Evolutionary conservation across 768 basidiomycete genomes (phyloP).

Genomic region (Mycena rosella): DNA sequence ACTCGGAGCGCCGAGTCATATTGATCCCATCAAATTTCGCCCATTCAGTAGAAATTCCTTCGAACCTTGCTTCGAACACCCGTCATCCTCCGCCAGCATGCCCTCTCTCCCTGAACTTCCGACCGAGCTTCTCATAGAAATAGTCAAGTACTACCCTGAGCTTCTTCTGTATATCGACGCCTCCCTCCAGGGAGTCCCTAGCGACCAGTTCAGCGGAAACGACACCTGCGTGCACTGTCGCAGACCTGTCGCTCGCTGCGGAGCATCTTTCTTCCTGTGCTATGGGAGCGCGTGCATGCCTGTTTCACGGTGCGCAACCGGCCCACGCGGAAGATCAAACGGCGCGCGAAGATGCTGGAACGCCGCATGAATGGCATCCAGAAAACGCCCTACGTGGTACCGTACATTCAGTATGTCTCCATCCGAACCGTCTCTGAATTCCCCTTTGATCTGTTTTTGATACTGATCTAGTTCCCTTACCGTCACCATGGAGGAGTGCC

Average conservation of each 20-base stretch:
- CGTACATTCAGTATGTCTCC: slow-evolving; percentile 17
- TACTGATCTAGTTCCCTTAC: slow-evolving; percentile 3
- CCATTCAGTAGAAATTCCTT: no score
- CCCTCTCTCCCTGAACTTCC: slow-evolving; percentile 24
- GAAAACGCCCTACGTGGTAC: slow-evolving; percentile 15
- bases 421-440: neutral
- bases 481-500: slow-evolving; percentile 12
- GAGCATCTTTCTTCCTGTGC: slow-evolving; percentile 10
- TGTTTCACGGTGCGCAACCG: neutral
- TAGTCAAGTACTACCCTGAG: slow-evolving; percentile 10
- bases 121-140: slow-evolving; percentile 26
- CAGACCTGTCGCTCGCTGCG: slow-evolving; percentile 19
- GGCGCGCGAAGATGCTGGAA: slow-evolving; percentile 20
- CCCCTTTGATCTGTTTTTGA: neutral
- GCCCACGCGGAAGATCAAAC: slow-evolving; percentile 12
- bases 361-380: slow-evolving; percentile 24
- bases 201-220: slow-evolving; percentile 9
- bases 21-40: no score
- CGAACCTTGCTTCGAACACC: no score
- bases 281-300: slow-evolving; percentile 16
- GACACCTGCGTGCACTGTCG: slow-evolving; percentile 21
- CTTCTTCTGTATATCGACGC: slow-evolving; percentile 2
- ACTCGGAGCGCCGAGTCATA: no score
- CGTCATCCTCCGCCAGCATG: slow-evolving; percentile 1
- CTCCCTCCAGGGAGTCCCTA: neutral